These are phyloP conservation scores for Auxenochlorella protothecoides DNA, from an alignment of 139 green algal genomes.

Conservation along the genomic window DNA sequence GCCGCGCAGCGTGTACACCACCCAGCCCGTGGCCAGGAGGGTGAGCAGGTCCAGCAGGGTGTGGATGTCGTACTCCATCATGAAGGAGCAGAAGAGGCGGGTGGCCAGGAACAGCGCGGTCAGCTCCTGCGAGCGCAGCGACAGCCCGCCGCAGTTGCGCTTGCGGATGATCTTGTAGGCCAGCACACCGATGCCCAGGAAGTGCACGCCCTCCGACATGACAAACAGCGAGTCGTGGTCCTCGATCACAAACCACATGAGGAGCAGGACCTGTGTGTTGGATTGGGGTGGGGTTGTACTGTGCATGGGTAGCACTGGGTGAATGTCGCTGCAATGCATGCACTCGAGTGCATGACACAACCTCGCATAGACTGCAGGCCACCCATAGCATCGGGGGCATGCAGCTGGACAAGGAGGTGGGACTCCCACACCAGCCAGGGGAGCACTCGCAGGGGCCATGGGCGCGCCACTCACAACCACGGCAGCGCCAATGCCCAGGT, in stretches of 20 bases:
- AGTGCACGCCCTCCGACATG: constrained; percentile 83
- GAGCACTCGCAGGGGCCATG: background rate
- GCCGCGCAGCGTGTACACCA: constrained; percentile 76
- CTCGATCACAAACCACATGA: constrained; percentile 78
- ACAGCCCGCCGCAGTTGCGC: constrained; percentile 78
- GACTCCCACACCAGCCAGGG: background rate
- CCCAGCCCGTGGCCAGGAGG: constrained; percentile 68
- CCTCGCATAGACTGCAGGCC: background rate
- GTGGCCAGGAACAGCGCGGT: constrained; percentile 84
- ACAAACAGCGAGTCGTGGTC: constrained; percentile 98
- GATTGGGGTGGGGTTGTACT: background rate
- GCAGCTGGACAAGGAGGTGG: background rate
- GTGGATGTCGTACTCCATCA: constrained; percentile 99
- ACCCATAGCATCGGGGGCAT: too few relatives aligned
- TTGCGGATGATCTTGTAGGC: constrained; percentile 88
- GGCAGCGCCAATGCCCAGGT: constrained; percentile 31
- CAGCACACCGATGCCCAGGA: constrained; percentile 85
- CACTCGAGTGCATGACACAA: background rate
- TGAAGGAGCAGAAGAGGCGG: constrained; percentile 89
- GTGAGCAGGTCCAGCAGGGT: constrained; percentile 89
- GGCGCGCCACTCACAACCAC: constrained; percentile 39
- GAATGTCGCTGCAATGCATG: background rate
- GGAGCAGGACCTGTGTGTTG: constrained; percentile 36
- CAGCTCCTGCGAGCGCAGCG: constrained; percentile 80
- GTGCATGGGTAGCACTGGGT: background rate